phyloP scores from a whole-genome alignment of 345 rosid genomes.

The Gossypium arboreum region DNA sequence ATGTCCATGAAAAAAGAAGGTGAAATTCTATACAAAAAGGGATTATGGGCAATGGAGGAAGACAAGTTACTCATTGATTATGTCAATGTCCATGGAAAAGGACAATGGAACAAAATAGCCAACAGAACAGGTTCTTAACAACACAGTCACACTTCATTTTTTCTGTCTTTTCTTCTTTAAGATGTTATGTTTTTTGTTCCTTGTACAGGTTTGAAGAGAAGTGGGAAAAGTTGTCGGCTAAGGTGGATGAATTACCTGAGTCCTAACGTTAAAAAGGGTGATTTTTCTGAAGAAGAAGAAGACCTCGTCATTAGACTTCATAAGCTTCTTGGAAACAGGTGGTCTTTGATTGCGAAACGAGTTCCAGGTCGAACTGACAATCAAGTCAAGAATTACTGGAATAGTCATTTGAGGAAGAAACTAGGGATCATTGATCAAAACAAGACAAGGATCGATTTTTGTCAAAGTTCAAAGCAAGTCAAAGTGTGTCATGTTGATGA shows the following conservation, averaged over 20 bases:
- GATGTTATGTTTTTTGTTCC: not conserved
- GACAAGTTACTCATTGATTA: slow-evolving; percentile 52
- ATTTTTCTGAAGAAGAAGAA: slow-evolving; percentile 53
- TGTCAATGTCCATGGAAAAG: slow-evolving; percentile 45
- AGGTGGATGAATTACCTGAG: slow-evolving; percentile 63
- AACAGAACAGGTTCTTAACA: slow-evolving; percentile 39
- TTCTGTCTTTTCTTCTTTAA: not conserved
- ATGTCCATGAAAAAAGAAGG: slow-evolving; percentile 25
- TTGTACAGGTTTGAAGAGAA: slow-evolving; percentile 49
- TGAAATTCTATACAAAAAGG: slow-evolving; percentile 40
- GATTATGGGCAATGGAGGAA: slow-evolving; percentile 64
- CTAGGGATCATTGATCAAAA: slow-evolving; percentile 34
- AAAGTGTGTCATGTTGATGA: slow-evolving; percentile 9
- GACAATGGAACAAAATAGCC: slow-evolving; percentile 54
- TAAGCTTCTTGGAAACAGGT: slow-evolving; percentile 66
- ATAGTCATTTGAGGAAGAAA: slow-evolving; percentile 51
- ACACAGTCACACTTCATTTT: not conserved
- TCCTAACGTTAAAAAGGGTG: slow-evolving; percentile 44
- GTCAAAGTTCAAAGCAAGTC: slow-evolving; percentile 18
- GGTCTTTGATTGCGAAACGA: slow-evolving; percentile 71
- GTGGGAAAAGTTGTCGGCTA: slow-evolving; percentile 65
- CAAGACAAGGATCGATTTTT: not conserved
- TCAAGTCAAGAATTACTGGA: slow-evolving; percentile 73
- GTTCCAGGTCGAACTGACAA: slow-evolving; percentile 72
- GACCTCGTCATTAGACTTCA: slow-evolving; percentile 61